These are phyloP conservation scores for Friedmanniomyces endolithicus DNA, from an alignment of 495 filamentous ascomycete species.

Conservation along the genomic window DNA sequence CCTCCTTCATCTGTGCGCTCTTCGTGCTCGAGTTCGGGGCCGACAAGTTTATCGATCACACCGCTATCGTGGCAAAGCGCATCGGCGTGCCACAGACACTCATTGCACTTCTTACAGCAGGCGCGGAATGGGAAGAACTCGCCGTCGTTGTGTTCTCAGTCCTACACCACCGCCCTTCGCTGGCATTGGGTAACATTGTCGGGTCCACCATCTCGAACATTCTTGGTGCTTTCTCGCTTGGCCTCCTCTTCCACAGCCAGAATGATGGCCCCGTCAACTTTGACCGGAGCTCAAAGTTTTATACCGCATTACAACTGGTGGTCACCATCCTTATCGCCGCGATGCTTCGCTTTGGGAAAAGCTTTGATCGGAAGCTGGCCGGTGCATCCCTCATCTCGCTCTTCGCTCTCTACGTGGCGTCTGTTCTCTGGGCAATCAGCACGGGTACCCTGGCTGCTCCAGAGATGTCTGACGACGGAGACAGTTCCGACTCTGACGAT, in stretches of 20 bases:
- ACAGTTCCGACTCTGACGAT: conserved; percentile 12
- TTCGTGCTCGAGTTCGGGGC: conserved; percentile 37
- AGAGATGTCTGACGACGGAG: conserved; percentile 29
- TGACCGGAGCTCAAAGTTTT: conserved; percentile 40
- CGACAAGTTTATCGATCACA: conserved; percentile 42
- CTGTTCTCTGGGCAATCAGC: conserved; percentile 37
- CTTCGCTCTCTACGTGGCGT: conserved; percentile 38
- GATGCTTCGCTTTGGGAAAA: conserved; percentile 23
- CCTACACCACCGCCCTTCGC: conserved; percentile 33
- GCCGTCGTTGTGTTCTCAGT: conserved; percentile 41
- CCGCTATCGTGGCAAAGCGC: conserved; percentile 37
- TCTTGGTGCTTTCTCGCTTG: conserved; percentile 44
- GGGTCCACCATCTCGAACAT: conserved; percentile 46
- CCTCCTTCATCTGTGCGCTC: conserved; percentile 30
- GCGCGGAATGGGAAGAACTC: conserved; percentile 50
- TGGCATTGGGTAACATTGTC: conserved; percentile 46
- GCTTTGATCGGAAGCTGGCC: conserved; percentile 22
- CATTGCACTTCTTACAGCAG: conserved; percentile 41
- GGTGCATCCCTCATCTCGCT: conserved; percentile 33
- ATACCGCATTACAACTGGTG: conserved; percentile 30
- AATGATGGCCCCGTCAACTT: conserved; percentile 21
- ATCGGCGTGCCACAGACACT: conserved; percentile 38
- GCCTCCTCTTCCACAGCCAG: conserved; percentile 33
- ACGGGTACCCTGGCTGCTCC: conserved; percentile 33
- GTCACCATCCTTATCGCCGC: conserved; percentile 32